These are phyloP conservation scores for Ogataea methanolica DNA, from an alignment of 805 yeast species.

Conservation along the genomic window DNA sequence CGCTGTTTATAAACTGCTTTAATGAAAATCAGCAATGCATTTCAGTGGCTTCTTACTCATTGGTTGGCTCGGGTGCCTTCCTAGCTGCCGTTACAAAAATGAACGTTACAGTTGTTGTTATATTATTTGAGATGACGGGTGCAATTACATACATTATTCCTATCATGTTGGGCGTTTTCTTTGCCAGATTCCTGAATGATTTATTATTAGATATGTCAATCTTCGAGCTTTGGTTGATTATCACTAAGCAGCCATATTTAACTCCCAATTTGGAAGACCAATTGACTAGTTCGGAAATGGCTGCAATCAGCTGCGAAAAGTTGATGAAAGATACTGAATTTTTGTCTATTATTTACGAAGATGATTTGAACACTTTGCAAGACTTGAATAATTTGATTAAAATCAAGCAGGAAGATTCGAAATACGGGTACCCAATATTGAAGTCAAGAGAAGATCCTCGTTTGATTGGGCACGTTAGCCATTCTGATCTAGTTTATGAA, in stretches of 20 bases:
- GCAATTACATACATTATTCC: slow-evolving; percentile 82
- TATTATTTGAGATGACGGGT: slow-evolving; percentile 80
- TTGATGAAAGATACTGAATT: slow-evolving; percentile 32
- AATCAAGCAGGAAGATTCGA: not conserved
- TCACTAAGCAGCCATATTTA: slow-evolving; percentile 37
- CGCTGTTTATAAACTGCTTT: slow-evolving; percentile 36
- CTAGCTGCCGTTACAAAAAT: slow-evolving; percentile 77
- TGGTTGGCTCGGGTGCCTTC: slow-evolving; percentile 83
- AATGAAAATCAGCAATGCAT: slow-evolving; percentile 45
- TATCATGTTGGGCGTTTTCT: slow-evolving; percentile 77
- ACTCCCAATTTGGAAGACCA: slow-evolving; percentile 34
- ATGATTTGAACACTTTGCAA: slow-evolving; percentile 22
- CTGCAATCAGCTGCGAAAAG: slow-evolving; percentile 31
- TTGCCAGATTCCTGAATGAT: slow-evolving; percentile 70
- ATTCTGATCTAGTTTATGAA: slow-evolving; percentile 33
- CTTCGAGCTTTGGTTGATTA: slow-evolving; percentile 55
- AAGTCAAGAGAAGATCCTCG: slow-evolving; percentile 28
- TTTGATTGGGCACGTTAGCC: slow-evolving; percentile 40
- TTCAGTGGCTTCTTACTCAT: slow-evolving; percentile 84
- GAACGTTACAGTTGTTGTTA: slow-evolving; percentile 75
- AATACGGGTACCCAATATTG: slow-evolving; percentile 43
- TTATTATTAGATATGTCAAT: slow-evolving; percentile 53
- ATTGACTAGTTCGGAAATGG: slow-evolving; percentile 30
- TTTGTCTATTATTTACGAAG: slow-evolving; percentile 28
- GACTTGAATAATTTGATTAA: slow-evolving; percentile 23